Conservation (phyloP, 768 basidiomycete genomes). For the Suillus luteus region DNA sequence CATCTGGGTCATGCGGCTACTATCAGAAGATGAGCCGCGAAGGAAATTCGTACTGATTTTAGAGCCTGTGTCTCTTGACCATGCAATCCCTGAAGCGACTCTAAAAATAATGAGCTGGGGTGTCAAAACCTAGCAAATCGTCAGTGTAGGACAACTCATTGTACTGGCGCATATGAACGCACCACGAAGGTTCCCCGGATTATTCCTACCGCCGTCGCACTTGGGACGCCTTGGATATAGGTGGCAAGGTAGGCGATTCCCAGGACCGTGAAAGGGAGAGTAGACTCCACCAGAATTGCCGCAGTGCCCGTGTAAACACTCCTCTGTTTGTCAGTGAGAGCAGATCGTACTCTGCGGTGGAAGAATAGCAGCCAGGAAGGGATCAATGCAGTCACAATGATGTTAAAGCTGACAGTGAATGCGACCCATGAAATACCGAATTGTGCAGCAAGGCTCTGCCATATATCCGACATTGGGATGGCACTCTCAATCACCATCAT, state of each 20-base stretch:
- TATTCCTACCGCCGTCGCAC: background rate
- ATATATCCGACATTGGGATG: background rate
- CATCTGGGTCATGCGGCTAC: background rate
- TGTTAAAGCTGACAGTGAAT: constrained; percentile 6
- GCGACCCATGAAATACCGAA: constrained; percentile 9
- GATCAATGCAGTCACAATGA: constrained; percentile 6
- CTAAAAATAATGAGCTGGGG: constrained; percentile 11
- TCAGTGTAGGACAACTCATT: background rate
- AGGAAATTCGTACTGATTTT: background rate
- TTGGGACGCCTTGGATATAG: background rate
- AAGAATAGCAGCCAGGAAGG: background rate
- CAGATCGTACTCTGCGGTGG: background rate
- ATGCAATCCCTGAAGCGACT: constrained; percentile 5
- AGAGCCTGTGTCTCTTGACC: constrained; percentile 6
- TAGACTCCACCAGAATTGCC: constrained; percentile 9
- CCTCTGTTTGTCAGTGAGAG: background rate
- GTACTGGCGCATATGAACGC: background rate
- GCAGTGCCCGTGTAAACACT: background rate
- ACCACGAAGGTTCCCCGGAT: constrained; percentile 8
- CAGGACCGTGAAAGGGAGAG: constrained; percentile 7
- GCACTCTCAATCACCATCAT: constrained; percentile 1
- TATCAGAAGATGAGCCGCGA: background rate
- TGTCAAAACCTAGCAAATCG: constrained; percentile 3
- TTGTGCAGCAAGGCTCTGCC: constrained; percentile 3
- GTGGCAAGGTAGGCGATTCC: constrained; percentile 9